Conservation (phyloP, 2,329 filamentous ascomycete genomes). For the Alternaria panax region DNA sequence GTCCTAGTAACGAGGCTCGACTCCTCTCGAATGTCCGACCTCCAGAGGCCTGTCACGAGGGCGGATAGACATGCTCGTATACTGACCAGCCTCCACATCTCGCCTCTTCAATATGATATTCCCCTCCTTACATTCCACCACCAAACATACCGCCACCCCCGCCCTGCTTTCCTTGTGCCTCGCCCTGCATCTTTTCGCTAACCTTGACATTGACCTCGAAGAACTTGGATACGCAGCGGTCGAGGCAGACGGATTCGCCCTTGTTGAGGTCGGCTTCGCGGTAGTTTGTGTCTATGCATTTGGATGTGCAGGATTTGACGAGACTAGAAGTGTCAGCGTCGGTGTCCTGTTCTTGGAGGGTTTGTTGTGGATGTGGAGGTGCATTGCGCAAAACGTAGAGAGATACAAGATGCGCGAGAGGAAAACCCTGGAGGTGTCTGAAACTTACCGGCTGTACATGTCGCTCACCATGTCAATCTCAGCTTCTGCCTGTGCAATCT, state of each 20-base stretch:
- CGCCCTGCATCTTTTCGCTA: constrained; percentile 92
- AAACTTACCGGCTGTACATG: constrained; percentile 92
- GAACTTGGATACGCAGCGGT: constrained; percentile 97
- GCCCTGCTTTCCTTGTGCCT: constrained; percentile 68
- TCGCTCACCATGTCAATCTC: constrained; percentile 98
- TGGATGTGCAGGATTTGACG: constrained; percentile 86
- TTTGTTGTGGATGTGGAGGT: no score
- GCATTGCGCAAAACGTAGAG: neutral
- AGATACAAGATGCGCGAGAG: neutral
- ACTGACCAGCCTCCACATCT: neutral
- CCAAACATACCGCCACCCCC: constrained; percentile 38
- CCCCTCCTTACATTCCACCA: constrained; percentile 31
- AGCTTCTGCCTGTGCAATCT: constrained; percentile 93
- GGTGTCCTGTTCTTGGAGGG: no score
- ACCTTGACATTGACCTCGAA: constrained; percentile 99
- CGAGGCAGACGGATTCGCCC: constrained; percentile 96
- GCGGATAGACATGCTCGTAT: neutral
- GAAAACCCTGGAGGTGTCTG: neutral
- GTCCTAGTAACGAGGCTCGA: neutral
- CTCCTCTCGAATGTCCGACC: neutral
- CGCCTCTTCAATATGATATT: neutral
- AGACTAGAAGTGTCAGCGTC: constrained; percentile 62
- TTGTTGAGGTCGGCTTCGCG: constrained; percentile 98
- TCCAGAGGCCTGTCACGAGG: neutral
- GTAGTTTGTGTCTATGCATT: constrained; percentile 93